A percentile compares a stretch with the other conserved stretches of the same genome.
phyloP scores from a whole-genome alignment of 2,329 filamentous ascomycete genomes.

The Thielaviopsis musarum region DNA sequence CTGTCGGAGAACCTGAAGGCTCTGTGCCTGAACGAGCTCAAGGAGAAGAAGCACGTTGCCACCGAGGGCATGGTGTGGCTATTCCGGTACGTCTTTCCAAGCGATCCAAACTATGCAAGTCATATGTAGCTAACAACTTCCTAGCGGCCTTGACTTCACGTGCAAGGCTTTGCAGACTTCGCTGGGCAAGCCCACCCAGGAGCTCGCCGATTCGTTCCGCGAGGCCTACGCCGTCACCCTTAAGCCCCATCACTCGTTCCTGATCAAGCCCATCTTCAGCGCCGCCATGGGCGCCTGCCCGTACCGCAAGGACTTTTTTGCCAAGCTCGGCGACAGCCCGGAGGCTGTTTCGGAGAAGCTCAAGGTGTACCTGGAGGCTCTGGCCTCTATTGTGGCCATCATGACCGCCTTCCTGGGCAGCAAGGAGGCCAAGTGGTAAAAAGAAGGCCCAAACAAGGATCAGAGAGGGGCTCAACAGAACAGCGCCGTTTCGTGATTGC shows the following conservation, averaged over 20 bases:
- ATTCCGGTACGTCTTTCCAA: conserved; percentile 43
- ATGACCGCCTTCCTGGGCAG: conserved; percentile 42
- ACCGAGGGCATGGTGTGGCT: conserved; percentile 88
- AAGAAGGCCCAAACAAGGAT: not conserved
- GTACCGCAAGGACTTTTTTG: conserved; percentile 86
- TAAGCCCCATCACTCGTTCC: conserved; percentile 77
- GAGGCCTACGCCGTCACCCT: conserved; percentile 70
- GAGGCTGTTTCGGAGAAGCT: conserved; percentile 47
- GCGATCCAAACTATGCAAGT: too few species aligned
- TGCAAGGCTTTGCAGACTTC: conserved; percentile 68
- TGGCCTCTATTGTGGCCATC: conserved; percentile 66
- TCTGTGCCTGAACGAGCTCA: conserved; percentile 73
- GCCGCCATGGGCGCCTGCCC: conserved; percentile 87
- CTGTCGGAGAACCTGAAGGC: conserved; percentile 75
- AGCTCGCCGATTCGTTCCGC: conserved; percentile 78
- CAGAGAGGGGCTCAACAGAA: too few species aligned
- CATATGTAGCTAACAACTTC: conserved; percentile 1
- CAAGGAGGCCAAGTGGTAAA: conserved; percentile 43
- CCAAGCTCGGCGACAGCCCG: conserved; percentile 58
- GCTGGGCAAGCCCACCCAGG: conserved; percentile 46
- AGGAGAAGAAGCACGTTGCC: conserved; percentile 73
- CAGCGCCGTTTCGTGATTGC: too few species aligned
- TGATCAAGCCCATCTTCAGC: conserved; percentile 83
- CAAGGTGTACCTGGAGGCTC: conserved; percentile 52
- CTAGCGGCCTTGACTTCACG: conserved; percentile 89